These are phyloP conservation scores for Iberis pinnata DNA, from an alignment of 345 rosid species.

Conservation along the genomic window DNA sequence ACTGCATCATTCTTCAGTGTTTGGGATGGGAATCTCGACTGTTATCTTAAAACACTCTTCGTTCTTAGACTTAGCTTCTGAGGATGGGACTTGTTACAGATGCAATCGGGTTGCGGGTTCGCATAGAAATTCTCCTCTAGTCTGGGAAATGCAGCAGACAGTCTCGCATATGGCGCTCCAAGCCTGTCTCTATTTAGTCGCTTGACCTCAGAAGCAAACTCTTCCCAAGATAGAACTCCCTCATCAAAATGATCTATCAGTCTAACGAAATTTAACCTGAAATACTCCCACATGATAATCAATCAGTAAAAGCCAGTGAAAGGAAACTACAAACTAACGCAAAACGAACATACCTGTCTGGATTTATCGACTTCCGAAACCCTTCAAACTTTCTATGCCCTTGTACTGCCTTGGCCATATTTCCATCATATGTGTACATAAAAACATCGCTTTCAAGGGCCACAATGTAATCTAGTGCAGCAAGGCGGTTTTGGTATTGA, in stretches of 20 bases:
- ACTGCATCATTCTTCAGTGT: slow-evolving; percentile 6
- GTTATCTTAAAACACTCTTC: slow-evolving; percentile 20
- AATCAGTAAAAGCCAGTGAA: slow-evolving; percentile 12
- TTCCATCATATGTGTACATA: slow-evolving; percentile 87
- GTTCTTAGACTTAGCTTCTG: slow-evolving; percentile 18
- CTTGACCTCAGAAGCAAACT: slow-evolving; percentile 63
- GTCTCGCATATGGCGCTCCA: slow-evolving; percentile 68
- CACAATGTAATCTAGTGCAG: slow-evolving; percentile 81
- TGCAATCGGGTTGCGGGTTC: slow-evolving; percentile 83
- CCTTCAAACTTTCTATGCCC: slow-evolving; percentile 88
- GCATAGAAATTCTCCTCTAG: slow-evolving; percentile 86
- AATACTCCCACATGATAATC: slow-evolving; percentile 14
- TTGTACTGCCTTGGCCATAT: slow-evolving; percentile 98
- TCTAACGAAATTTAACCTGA: slow-evolving; percentile 61
- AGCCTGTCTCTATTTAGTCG: slow-evolving; percentile 53
- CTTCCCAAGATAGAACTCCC: slow-evolving; percentile 58
- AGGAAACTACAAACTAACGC: neutral
- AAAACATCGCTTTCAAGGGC: slow-evolving; percentile 94
- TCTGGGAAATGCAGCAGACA: slow-evolving; percentile 58
- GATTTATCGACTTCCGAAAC: slow-evolving; percentile 73
- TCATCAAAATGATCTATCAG: slow-evolving; percentile 66
- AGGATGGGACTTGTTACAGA: slow-evolving; percentile 48
- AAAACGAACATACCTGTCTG: slow-evolving; percentile 51
- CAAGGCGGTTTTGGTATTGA: slow-evolving; percentile 79
- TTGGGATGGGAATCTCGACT: neutral